Evolutionary conservation across 306 rosid genomes (phyloP).

Genomic region (Quercus cerris): DNA sequence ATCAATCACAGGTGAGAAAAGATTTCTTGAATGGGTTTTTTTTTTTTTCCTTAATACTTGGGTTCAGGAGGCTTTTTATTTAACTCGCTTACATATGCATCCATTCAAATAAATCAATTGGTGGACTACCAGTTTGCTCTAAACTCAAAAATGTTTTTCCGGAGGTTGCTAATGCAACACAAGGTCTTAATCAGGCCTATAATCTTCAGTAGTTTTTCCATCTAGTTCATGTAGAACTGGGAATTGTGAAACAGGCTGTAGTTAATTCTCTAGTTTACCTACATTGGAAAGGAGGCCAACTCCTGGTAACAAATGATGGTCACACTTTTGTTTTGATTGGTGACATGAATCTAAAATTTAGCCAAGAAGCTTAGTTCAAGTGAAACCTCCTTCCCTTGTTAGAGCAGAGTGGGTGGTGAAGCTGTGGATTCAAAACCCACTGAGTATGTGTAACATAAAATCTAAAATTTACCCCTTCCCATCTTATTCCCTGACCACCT

Average conservation of each 20-base stretch:
- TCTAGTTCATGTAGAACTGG: neutral
- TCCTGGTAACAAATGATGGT: neutral
- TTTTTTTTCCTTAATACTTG: neutral
- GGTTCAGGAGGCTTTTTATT: neutral
- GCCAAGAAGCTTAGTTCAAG: no score
- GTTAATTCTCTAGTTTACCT: neutral
- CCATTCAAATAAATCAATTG: neutral
- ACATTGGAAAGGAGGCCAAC: neutral
- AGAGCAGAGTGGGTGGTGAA: no score
- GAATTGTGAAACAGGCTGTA: neutral
- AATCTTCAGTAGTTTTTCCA: neutral
- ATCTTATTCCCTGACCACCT: no score
- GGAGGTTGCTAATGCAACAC: neutral
- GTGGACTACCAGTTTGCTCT: neutral
- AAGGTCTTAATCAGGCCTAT: neutral
- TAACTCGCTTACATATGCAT: neutral
- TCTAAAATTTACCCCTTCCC: no score
- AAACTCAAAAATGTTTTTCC: neutral
- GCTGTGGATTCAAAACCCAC: no score
- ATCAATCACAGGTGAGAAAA: constrained; percentile 81
- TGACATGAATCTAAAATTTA: no score
- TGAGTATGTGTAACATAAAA: no score
- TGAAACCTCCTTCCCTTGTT: no score
- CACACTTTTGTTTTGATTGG: neutral
- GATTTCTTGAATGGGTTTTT: constrained; percentile 2